phyloP scores from a whole-genome alignment of 1,284 basidiomycete genomes.

The Amylostereum areolatum region DNA sequence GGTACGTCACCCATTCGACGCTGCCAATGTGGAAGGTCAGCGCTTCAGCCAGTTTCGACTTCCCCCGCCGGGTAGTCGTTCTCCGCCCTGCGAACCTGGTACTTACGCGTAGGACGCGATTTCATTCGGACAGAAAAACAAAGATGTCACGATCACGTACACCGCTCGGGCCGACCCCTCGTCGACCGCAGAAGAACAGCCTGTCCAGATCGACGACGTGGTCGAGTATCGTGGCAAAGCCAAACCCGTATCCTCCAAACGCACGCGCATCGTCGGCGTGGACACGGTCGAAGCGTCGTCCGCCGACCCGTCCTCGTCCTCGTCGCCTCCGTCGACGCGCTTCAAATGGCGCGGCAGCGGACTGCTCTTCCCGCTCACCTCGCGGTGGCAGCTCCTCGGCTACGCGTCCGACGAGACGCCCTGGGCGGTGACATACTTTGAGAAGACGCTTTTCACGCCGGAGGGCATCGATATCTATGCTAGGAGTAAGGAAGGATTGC shows the following conservation, averaged over 20 bases:
- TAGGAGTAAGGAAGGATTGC: constrained; percentile 21
- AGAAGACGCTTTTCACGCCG: constrained; percentile 46
- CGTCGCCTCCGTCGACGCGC: constrained; percentile 19
- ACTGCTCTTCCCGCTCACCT: constrained; percentile 34
- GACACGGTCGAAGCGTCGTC: constrained; percentile 23
- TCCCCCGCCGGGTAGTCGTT: not conserved
- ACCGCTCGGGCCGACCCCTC: constrained; percentile 13
- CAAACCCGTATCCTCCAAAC: constrained; percentile 18
- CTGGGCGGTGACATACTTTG: constrained; percentile 47
- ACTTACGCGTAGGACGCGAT: too few relatives aligned
- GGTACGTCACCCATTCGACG: constrained; percentile 39
- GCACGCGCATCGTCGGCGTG: constrained; percentile 29
- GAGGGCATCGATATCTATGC: constrained; percentile 44
- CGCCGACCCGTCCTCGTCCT: constrained; percentile 6
- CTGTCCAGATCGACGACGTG: constrained; percentile 30
- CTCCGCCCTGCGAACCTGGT: too few relatives aligned
- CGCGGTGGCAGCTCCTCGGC: constrained; percentile 44
- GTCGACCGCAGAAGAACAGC: constrained; percentile 8
- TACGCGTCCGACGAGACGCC: constrained; percentile 11
- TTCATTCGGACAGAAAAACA: constrained; percentile 21
- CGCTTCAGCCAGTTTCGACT: constrained; percentile 5
- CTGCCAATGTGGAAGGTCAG: constrained; percentile 42
- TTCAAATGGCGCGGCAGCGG: constrained; percentile 44
- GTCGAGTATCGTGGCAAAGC: constrained; percentile 30
- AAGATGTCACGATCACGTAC: constrained; percentile 43